Conservation (phyloP, 306 rosid species). For the Quercus aquifolioides region DNA sequence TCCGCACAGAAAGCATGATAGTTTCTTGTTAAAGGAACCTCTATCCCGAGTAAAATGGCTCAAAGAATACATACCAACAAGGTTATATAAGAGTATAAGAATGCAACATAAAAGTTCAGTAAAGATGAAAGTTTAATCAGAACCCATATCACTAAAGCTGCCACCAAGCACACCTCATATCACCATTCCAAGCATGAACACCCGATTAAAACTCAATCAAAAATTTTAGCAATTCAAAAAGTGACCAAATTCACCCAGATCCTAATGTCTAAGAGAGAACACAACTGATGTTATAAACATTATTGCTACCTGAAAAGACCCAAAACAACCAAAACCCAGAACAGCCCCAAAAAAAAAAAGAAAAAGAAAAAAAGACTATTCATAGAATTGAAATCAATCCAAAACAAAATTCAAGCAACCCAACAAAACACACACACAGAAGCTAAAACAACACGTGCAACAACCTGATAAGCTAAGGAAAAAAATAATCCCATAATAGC, state of each 20-base stretch:
- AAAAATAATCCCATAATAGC: not conserved
- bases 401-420: not conserved
- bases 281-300: not conserved
- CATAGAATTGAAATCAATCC: too few relatives aligned
- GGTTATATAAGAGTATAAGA: not conserved
- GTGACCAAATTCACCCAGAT: not conserved
- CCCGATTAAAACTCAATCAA: not conserved
- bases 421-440: not conserved
- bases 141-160: not conserved
- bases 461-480: not conserved
- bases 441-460: not conserved
- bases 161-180: not conserved
- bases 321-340: slow-evolving; percentile 5
- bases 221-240: not conserved
- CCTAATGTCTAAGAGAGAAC: not conserved
- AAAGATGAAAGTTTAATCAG: too few relatives aligned
- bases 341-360: not conserved
- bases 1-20: not conserved
- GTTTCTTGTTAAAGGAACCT: not conserved
- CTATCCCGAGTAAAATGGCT: not conserved
- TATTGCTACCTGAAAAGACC: not conserved
- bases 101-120: not conserved
- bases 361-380: too few relatives aligned
- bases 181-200: not conserved
- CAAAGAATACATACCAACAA: not conserved